Evolutionary conservation across 139 green algal genomes (phyloP), one percentile per base, ranked within the genome.

Genomic region (Trebouxia sp.): DNA sequence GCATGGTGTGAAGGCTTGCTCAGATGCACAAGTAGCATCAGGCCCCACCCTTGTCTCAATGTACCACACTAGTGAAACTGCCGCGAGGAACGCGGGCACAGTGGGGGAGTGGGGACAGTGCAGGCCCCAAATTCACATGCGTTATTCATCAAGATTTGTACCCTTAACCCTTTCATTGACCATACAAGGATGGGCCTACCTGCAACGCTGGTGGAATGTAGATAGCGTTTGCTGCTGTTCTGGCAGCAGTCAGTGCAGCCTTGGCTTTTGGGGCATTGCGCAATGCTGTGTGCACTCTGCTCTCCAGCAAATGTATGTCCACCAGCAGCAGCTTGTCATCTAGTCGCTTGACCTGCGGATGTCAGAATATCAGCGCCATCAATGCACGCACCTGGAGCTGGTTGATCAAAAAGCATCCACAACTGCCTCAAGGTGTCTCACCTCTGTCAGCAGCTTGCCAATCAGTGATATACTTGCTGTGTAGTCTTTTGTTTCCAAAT

Each of bases 281-380:
- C 79, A 99, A 84, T 12, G 91, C 89, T 76, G 97, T 92, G 88
- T 98, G 93, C 32, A 82, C 70, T 48, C 91, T 87, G 76, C 87
- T 95, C 90, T 99, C 97, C 77, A 99, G 84, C 80, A 99, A 85
- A 88, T 99, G 94, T 48, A 99, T 96, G 79, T 99, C 97, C 75
- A 98, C 95, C 81, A 99, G 91, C 83, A 99, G 91, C 76, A 99
- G 90, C 92, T 99, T 99, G 87, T 99, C 96, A 80, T 99, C 96
- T 77, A 99, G 89, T 76, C 93, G 91, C 89, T 98, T 98, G 30
- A 99, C 96, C 82, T 85, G 76, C 32, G 17, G n/a, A 24, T 39
- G 5, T 24, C 24, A 28, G 20, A 58, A 17, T n/a, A n/a, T n/a
- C n/a, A n/a, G n/a, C n/a, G n/a, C n/a, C n/a, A n/a, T n/a, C n/a